Evolutionary conservation across 1,284 basidiomycete species (phyloP).

Genomic region (Malassezia arunalokei): DNA sequence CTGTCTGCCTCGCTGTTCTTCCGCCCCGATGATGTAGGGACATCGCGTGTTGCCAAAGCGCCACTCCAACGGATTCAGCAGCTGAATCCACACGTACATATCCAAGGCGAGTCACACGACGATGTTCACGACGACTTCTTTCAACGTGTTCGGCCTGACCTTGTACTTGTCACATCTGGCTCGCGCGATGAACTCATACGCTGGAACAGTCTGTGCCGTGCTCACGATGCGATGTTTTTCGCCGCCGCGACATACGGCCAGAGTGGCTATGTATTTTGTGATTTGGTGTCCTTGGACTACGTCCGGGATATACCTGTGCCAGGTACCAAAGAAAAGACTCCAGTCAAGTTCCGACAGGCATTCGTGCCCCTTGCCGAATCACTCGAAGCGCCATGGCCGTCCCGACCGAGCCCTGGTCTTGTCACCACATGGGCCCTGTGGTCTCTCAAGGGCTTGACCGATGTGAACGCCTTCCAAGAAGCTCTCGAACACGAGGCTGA

Average conservation of each 20-base stretch:
- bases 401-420: constrained; percentile 46
- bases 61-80: constrained; percentile 58
- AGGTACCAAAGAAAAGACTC: constrained; percentile 46
- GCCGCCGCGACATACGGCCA: constrained; percentile 79
- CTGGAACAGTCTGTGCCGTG: constrained; percentile 64
- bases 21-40: constrained; percentile 75
- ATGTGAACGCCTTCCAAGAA: constrained; percentile 50
- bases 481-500: constrained; percentile 8
- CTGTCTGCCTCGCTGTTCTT: constrained; percentile 87
- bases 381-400: constrained; percentile 46
- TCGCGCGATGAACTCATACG: constrained; percentile 52
- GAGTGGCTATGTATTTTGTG: constrained; percentile 83
- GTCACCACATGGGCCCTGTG: constrained; percentile 55
- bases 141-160: constrained; percentile 13
- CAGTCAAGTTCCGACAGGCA: constrained; percentile 57
- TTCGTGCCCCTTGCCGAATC: constrained; percentile 56
- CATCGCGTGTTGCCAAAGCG: constrained; percentile 11
- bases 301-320: constrained; percentile 56
- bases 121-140: constrained; percentile 12
- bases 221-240: constrained; percentile 54
- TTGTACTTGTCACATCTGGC: constrained; percentile 15
- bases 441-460: background rate
- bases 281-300: constrained; percentile 64
- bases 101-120: constrained; percentile 51
- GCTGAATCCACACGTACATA: constrained; percentile 78